These are phyloP conservation scores for Phylloporus arenicola DNA, from an alignment of 768 basidiomycete species.

Conservation along the genomic window DNA sequence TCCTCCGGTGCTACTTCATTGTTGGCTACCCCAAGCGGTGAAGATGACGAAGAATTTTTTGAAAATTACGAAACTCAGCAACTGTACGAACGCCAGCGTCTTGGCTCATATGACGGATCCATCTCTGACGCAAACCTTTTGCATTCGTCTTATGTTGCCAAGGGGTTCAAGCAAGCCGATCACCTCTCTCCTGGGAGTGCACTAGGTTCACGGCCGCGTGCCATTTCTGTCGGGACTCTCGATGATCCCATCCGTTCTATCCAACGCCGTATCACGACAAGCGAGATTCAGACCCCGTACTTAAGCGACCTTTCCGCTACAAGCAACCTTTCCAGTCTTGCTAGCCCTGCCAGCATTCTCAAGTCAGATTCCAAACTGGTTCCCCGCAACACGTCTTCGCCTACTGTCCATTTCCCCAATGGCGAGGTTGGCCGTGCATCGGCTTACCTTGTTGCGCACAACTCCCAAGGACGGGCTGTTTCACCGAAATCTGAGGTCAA, in stretches of 20 bases:
- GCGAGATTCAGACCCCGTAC: slow-evolving; percentile 52
- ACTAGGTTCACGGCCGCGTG: slow-evolving; percentile 58
- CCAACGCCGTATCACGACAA: slow-evolving; percentile 57
- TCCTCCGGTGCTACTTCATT: slow-evolving; percentile 56
- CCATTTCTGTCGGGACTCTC: slow-evolving; percentile 83
- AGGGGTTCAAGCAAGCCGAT: slow-evolving; percentile 70
- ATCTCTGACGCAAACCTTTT: slow-evolving; percentile 47
- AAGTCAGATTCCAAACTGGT: slow-evolving; percentile 53
- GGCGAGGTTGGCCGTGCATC: slow-evolving; percentile 56
- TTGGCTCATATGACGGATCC: slow-evolving; percentile 58
- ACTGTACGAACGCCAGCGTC: slow-evolving; percentile 47
- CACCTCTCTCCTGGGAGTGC: slow-evolving; percentile 49
- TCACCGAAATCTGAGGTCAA: slow-evolving; percentile 74
- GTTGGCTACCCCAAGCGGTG: slow-evolving; percentile 54
- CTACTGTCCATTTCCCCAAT: slow-evolving; percentile 67
- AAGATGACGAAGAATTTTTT: slow-evolving; percentile 75
- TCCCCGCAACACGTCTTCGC: slow-evolving; percentile 38
- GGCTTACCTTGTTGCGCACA: slow-evolving; percentile 65
- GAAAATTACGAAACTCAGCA: slow-evolving; percentile 46
- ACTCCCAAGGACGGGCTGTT: slow-evolving; percentile 65
- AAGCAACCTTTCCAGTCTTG: slow-evolving; percentile 26
- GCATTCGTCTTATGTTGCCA: slow-evolving; percentile 57
- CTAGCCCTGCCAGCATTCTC: slow-evolving; percentile 42
- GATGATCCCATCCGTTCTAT: slow-evolving; percentile 72
- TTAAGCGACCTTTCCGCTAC: slow-evolving; percentile 45